These are phyloP conservation scores for Zea mays DNA, from an alignment of 176 grass and related monocot species.

Conservation along the genomic window Zm-B73-REFERENCE-NAM-5.0 NC_050104.1:27831501-27832000, in stretches of 20 bases:
- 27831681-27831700: conserved; percentile 11
- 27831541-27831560: neutral
- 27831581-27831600: neutral
- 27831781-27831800: neutral
- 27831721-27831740: neutral
- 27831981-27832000: conserved; percentile 44
- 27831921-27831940: conserved; percentile 71
- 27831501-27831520: neutral
- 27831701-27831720: conserved; percentile 17
- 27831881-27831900: conserved; percentile 62
- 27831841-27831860: conserved; percentile 3
- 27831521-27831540: neutral
- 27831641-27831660: conserved; percentile 54
- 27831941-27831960: conserved; percentile 52
- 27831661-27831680: conserved; percentile 44
- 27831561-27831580: neutral
- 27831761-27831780: neutral
- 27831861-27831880: neutral
- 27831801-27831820: neutral
- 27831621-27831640: conserved; percentile 56
- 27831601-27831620: conserved; percentile 48
- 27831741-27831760: no score
- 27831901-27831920: conserved; percentile 82
- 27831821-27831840: conserved; percentile 12
- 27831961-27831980: conserved; percentile 73